These are phyloP conservation scores for Chionographis japonica DNA, from an alignment of 106 monocot species.

Conservation along the genomic window DNA sequence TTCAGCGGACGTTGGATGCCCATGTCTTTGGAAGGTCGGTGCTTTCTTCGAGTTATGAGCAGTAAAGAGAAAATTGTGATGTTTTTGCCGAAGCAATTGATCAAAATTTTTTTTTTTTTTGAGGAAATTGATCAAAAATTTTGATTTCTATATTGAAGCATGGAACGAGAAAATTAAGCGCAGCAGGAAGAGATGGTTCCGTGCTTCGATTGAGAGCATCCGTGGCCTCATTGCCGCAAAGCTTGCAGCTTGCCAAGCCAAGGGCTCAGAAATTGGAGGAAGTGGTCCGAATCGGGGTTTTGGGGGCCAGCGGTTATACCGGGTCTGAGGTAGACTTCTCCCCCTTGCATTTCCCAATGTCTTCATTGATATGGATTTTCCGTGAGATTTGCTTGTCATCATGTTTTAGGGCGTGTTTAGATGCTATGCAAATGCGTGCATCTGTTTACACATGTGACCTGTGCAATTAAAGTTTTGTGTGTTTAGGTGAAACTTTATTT, in stretches of 20 bases:
- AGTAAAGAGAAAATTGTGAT: not conserved
- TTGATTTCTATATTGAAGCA: constrained; percentile 6
- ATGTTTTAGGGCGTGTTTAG: not conserved
- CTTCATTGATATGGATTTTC: not conserved
- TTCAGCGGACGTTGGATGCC: constrained; percentile 6
- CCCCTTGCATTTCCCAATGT: not conserved
- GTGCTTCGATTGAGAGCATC: constrained; percentile 20
- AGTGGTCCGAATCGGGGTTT: constrained; percentile 36
- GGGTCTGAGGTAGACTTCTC: constrained; percentile 53
- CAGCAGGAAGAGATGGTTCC: not conserved
- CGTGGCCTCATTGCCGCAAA: constrained; percentile 26
- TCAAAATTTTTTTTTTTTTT: not conserved
- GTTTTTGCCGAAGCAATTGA: not conserved
- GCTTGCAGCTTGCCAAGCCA: constrained; percentile 5
- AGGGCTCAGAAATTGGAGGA: constrained; percentile 21
- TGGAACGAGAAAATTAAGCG: not conserved
- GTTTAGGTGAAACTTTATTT: no score
- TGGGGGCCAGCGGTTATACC: constrained; percentile 76
- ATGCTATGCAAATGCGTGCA: not conserved
- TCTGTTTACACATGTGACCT: no score
- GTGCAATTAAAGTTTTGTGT: no score
- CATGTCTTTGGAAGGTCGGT: constrained; percentile 5
- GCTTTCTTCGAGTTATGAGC: no score
- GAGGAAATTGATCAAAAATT: not conserved
- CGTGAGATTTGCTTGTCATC: not conserved